Evolutionary conservation across 208 protist species (phyloP).

Genomic region (Jaenimonas drosophilae): DNA sequence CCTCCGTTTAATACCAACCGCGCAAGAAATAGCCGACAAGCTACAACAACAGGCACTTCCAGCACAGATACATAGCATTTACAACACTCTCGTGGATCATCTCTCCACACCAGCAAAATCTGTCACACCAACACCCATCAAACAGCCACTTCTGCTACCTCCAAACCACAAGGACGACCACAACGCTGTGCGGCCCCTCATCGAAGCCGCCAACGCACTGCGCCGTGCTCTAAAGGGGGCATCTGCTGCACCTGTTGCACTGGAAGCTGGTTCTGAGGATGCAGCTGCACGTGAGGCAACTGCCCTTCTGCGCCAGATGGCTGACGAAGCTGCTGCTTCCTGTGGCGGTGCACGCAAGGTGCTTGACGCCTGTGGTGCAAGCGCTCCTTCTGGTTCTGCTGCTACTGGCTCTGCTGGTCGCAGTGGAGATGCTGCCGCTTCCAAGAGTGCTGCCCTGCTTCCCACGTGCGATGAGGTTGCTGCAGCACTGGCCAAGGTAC

Average conservation of each 20-base stretch:
- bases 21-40: no score
- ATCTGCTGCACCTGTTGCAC: neutral
- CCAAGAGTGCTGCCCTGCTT: constrained; percentile 8
- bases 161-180: no score
- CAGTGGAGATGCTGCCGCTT: neutral
- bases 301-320: neutral
- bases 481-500: constrained; percentile 3
- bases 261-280: neutral
- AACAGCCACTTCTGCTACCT: no score
- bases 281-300: neutral
- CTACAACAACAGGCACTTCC: no score
- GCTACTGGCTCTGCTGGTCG: neutral
- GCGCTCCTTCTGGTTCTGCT: neutral
- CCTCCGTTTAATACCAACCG: no score
- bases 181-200: no score
- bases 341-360: neutral
- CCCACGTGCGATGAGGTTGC: constrained; percentile 5
- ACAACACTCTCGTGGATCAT: no score
- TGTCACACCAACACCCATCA: no score
- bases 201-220: neutral
- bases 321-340: constrained; percentile 1
- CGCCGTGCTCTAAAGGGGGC: neutral
- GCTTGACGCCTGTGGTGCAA: neutral
- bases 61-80: no score
- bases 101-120: no score